These are phyloP conservation scores for Colletotrichum costaricense DNA, from an alignment of 2,329 filamentous ascomycete genomes.

Conservation along the genomic window DNA sequence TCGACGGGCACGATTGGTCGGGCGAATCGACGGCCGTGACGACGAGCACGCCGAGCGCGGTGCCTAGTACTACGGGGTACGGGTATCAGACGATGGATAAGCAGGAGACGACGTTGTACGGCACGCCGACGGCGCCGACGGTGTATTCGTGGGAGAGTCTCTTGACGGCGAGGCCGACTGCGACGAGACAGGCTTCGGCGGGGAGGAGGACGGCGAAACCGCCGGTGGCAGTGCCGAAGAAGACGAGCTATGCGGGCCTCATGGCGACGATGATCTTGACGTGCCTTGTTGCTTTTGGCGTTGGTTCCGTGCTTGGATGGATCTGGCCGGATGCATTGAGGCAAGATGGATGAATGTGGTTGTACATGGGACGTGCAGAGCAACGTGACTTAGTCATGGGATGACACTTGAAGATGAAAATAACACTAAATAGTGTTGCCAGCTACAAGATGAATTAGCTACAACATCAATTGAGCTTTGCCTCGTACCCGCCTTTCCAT, in stretches of 20 bases:
- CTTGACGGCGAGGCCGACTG: neutral
- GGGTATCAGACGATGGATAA: neutral
- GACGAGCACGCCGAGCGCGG: slow-evolving; percentile 8
- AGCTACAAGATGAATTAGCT: too few relatives aligned
- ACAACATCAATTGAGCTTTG: too few relatives aligned
- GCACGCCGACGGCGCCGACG: slow-evolving; percentile 6
- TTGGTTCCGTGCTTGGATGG: slow-evolving; percentile 23
- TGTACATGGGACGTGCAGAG: neutral
- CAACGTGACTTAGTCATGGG: neutral
- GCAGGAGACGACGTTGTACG: slow-evolving; percentile 15
- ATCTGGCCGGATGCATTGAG: slow-evolving; percentile 28
- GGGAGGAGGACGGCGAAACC: slow-evolving; percentile 7
- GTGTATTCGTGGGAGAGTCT: neutral
- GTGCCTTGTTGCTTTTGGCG: slow-evolving; percentile 12
- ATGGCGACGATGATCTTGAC: neutral
- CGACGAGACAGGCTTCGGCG: neutral
- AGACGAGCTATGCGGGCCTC: neutral
- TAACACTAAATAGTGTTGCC: neutral
- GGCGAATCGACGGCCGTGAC: slow-evolving; percentile 7
- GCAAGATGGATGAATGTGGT: neutral
- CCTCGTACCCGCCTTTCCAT: too few relatives aligned
- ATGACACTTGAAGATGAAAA: neutral
- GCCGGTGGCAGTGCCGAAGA: neutral
- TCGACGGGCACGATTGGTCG: slow-evolving; percentile 11
- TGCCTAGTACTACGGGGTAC: neutral